Evolutionary conservation across 75 land plant species (phyloP).

Genomic region (Picea glauca): DNA sequence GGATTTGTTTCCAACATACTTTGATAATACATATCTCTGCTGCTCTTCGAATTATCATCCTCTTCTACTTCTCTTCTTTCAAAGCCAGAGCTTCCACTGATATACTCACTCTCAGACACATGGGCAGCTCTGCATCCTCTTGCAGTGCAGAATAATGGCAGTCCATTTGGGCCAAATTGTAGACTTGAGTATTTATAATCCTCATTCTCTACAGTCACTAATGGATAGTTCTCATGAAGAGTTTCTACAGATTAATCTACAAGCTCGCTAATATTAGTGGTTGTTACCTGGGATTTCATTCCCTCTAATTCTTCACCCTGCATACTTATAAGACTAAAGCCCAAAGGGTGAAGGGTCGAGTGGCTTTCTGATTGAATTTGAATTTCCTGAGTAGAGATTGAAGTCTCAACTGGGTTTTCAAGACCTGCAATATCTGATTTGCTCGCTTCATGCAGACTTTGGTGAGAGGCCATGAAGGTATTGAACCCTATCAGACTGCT

Average conservation of each 20-base stretch:
- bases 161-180: not conserved
- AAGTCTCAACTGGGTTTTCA: not conserved
- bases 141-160: not conserved
- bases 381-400: not conserved
- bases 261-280: not conserved
- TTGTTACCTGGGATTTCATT: not conserved
- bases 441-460: not conserved
- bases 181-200: not conserved
- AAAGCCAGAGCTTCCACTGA: not conserved
- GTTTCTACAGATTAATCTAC: too few species aligned
- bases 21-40: constrained; percentile 37
- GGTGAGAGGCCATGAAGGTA: too few species aligned
- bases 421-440: not conserved
- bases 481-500: too few species aligned
- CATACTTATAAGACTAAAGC: too few species aligned
- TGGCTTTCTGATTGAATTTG: not conserved
- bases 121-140: not conserved
- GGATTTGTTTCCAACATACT: constrained; percentile 57
- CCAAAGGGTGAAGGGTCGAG: too few species aligned
- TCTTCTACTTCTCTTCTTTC: not conserved
- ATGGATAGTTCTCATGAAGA: not conserved
- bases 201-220: not conserved
- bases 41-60: not conserved
- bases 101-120: not conserved
- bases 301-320: not conserved